Percentiles rank a stretch among this genome's conserved stretches.
Conservation (phyloP, 176 grass and related monocot genomes). For the Tillandsia fasciculata region DNA sequence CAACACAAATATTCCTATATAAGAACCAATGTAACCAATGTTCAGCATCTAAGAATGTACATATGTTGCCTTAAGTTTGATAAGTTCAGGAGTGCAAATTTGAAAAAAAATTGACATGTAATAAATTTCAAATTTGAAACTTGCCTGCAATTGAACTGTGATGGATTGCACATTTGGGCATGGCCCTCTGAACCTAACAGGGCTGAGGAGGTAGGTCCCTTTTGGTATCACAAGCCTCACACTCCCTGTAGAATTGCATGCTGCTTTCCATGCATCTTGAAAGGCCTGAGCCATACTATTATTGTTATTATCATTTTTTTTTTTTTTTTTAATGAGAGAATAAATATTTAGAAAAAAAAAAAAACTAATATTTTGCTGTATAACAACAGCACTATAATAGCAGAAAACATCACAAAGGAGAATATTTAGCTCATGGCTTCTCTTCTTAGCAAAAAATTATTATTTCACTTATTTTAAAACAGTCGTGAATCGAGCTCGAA, state of each 20-base stretch:
- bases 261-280: constrained; percentile 38
- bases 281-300: constrained; percentile 20
- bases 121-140: background rate
- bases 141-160: constrained; percentile 43
- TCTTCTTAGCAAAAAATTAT: background rate
- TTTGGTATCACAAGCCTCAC: constrained; percentile 31
- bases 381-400: background rate
- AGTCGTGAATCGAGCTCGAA: too few relatives aligned
- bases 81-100: background rate
- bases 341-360: too few relatives aligned
- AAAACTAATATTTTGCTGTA: too few relatives aligned
- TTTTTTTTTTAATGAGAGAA: too few relatives aligned
- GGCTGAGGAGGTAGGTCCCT: constrained; percentile 30
- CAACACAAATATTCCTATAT: background rate
- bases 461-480: background rate
- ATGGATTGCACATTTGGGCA: constrained; percentile 30
- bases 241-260: constrained; percentile 23
- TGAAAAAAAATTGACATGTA: background rate
- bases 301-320: too few relatives aligned
- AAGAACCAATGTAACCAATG: background rate
- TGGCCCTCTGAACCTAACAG: constrained; percentile 41
- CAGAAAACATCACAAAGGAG: background rate
- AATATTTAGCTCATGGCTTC: background rate
- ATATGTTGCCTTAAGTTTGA: background rate
- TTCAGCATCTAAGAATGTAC: background rate